Base-by-base conservation (phyloP, 2,329 filamentous ascomycete genomes). In the Colletotrichum truncatum region DNA sequence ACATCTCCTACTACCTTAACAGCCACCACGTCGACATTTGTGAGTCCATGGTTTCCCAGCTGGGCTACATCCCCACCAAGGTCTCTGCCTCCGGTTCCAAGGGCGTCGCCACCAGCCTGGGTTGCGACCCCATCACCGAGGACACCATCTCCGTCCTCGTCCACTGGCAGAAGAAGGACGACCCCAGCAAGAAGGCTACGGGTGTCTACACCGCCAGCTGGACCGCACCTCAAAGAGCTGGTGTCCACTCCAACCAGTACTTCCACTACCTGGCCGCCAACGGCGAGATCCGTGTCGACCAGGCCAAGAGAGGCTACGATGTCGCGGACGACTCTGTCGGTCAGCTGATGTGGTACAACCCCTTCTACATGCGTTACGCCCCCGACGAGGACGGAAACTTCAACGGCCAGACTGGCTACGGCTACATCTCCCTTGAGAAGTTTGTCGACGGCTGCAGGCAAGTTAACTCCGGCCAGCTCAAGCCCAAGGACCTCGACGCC, bases 1-100 rank as follows among this genome's bases (percentile, higher is more conserved):
- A 98, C 78, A 98, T 98, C 73, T 94, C 91, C 9, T 98, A 98
- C 84, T 98, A 98, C 80, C 88, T 98, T 70, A 98, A 98, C 85
- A 93, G 90, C 69, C 94, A 98, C 82, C 95, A 98, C 82, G 85
- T 98, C 72, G 94, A 98, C 79, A 89, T 98, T 71, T 93, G 91
- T 80, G 94, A 97, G 82, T 93, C 90, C 59, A 97, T 98, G 93
- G 93, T 97, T 2, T 88, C 90, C 7, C 82, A 80, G 70, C 81
- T 83, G 21, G 91, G 91, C 46, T 97, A 91, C 78, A 84, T 88
- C 32, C 95, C 94, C 12, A 87, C 92, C 58, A 91, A 89, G 70
- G 94, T 97, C 7, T 92, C 91, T 3, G 94, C 90, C 2, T 91
- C 89, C 39, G 91, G 90, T 0, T 91, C 91, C 14, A 92, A 89